Percentiles rank a stretch among this genome's conserved stretches.
These are phyloP conservation scores for Flagelloscypha sp. DNA, from an alignment of 768 basidiomycete genomes.

Conservation along the genomic window DNA sequence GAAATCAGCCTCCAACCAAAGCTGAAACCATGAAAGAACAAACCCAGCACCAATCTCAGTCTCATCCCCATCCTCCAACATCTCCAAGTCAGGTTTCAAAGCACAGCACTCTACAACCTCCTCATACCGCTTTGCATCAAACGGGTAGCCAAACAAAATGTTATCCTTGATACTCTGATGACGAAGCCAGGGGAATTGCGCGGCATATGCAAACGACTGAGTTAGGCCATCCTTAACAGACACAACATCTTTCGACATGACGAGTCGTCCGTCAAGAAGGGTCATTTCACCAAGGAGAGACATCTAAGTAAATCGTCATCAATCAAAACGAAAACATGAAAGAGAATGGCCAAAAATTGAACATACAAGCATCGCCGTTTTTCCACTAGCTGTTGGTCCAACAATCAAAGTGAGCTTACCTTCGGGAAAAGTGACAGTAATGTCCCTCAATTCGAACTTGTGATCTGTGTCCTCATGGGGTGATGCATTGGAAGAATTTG, in stretches of 20 bases:
- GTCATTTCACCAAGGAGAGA: not conserved
- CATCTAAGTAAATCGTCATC: not conserved
- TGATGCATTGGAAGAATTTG: too few species aligned
- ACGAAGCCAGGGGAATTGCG: constrained; percentile 43
- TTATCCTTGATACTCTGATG: constrained; percentile 40
- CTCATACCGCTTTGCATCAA: constrained; percentile 35
- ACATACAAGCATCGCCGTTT: constrained; percentile 24
- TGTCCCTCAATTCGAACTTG: constrained; percentile 33
- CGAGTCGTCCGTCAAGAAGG: constrained; percentile 16
- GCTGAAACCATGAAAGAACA: not conserved
- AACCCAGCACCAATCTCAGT: constrained; percentile 30
- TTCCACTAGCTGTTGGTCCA: constrained; percentile 23
- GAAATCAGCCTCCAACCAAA: not conserved
- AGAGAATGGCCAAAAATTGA: not conserved
- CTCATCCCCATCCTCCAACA: constrained; percentile 25
- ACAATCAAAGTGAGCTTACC: constrained; percentile 28
- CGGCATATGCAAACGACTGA: constrained; percentile 33
- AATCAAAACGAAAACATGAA: not conserved
- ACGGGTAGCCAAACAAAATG: constrained; percentile 41
- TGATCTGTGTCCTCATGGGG: constrained; percentile 21
- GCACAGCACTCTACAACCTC: constrained; percentile 26
- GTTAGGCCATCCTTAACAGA: constrained; percentile 31
- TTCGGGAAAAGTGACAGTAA: constrained; percentile 38
- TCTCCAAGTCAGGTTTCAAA: constrained; percentile 19
- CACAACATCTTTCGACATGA: constrained; percentile 36